phyloP scores from a whole-genome alignment of 495 filamentous ascomycete genomes.

The Hyaloscypha hepaticicola region DNA sequence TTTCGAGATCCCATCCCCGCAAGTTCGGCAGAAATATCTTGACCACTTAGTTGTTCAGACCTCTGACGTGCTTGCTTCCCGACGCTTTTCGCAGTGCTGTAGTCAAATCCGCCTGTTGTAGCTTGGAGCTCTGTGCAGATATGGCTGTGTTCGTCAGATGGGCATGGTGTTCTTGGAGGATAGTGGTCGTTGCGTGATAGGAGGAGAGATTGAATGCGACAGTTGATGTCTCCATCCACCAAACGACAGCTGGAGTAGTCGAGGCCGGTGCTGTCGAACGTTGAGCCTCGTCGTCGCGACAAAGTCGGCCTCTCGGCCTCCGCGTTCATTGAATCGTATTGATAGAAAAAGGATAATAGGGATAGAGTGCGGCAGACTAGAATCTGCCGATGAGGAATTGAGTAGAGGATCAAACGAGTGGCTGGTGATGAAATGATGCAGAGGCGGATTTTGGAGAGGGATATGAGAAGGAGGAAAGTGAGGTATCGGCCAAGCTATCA shows the following conservation, averaged over 20 bases:
- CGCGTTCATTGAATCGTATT: conserved; percentile 11
- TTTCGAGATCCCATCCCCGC: conserved; percentile 1
- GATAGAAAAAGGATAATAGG: conserved; percentile 7
- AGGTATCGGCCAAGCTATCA: neutral
- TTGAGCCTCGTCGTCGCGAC: conserved; percentile 18
- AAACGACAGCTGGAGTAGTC: conserved; percentile 22
- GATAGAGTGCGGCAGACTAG: conserved; percentile 5
- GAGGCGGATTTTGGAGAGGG: neutral
- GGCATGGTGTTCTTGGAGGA: conserved; percentile 18
- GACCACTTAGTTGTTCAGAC: neutral
- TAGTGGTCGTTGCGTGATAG: conserved; percentile 16
- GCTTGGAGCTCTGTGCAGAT: neutral
- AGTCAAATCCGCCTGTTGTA: conserved; percentile 18
- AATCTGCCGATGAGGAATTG: neutral
- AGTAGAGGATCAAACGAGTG: conserved; percentile 15
- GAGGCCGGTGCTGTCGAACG: conserved; percentile 18
- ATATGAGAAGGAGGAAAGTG: neutral
- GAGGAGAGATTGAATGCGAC: conserved; percentile 26
- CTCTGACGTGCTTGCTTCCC: conserved; percentile 7
- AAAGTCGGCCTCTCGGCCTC: neutral
- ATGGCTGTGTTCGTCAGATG: conserved; percentile 11
- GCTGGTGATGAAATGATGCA: neutral
- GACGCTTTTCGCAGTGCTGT: conserved; percentile 29
- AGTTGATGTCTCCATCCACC: conserved; percentile 28
- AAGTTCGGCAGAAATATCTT: neutral